Conservation (phyloP, 495 filamentous ascomycete genomes). For the Xylaria curta region DNA sequence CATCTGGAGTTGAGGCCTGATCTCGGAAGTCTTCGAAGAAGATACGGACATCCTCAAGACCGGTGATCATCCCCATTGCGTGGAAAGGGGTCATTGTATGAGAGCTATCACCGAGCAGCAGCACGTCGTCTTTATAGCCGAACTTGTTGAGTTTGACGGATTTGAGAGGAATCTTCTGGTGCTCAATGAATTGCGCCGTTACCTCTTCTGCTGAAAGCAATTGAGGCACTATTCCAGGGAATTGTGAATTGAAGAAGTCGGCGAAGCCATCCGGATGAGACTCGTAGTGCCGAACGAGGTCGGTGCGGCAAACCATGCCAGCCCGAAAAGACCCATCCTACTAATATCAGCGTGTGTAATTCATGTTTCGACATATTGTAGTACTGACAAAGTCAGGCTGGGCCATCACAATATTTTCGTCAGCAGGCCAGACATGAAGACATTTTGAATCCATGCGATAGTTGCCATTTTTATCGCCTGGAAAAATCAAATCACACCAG, state of each 20-base stretch:
- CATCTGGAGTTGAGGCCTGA: neutral
- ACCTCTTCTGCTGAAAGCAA: slow-evolving; percentile 67
- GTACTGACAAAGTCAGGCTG: slow-evolving; percentile 63
- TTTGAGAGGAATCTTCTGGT: slow-evolving; percentile 78
- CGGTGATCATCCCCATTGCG: slow-evolving; percentile 73
- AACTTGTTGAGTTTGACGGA: slow-evolving; percentile 77
- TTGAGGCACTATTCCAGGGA: slow-evolving; percentile 71
- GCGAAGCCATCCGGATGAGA: slow-evolving; percentile 54
- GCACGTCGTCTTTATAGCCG: slow-evolving; percentile 67
- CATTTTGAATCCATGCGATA: slow-evolving; percentile 59
- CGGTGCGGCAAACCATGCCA: slow-evolving; percentile 10
- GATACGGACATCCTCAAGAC: slow-evolving; percentile 70
- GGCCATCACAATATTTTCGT: slow-evolving; percentile 84
- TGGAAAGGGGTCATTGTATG: slow-evolving; percentile 88
- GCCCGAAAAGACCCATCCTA: neutral
- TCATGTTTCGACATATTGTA: neutral
- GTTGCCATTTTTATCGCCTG: slow-evolving; percentile 25
- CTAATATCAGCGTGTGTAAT: neutral
- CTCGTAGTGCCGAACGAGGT: slow-evolving; percentile 53
- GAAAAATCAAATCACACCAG: slow-evolving; percentile 83
- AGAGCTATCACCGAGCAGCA: slow-evolving; percentile 80
- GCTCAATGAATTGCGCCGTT: slow-evolving; percentile 64
- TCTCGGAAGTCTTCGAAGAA: slow-evolving; percentile 56
- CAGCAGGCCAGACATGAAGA: slow-evolving; percentile 83
- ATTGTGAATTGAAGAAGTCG: slow-evolving; percentile 68